Evolutionary conservation across 1,139 yeast species (phyloP).

Genomic region (Candida pseudoviswanathii): DNA sequence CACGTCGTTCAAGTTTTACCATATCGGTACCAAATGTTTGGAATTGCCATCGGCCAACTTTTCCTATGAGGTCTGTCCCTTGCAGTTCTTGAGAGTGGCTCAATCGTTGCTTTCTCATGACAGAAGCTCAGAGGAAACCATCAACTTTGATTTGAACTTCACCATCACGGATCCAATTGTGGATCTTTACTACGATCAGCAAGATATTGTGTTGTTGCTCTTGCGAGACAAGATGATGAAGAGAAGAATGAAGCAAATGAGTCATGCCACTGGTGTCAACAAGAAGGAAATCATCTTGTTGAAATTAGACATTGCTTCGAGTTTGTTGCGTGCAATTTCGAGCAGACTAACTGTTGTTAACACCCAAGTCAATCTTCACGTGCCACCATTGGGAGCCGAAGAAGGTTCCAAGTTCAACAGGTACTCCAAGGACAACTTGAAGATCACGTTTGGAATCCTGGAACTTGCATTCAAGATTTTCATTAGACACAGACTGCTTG

Average conservation of each 20-base stretch:
- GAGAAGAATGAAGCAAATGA: slow-evolving; percentile 13
- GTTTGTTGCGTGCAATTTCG: slow-evolving; percentile 23
- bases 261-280: slow-evolving; percentile 15
- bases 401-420: slow-evolving; percentile 28
- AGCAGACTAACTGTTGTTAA: slow-evolving; percentile 37
- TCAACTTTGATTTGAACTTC: slow-evolving; percentile 23
- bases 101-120: slow-evolving; percentile 16
- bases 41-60: slow-evolving; percentile 42
- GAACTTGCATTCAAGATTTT: slow-evolving; percentile 31
- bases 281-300: slow-evolving; percentile 12
- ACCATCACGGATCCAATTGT: slow-evolving; percentile 36
- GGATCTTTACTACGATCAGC: slow-evolving; percentile 44
- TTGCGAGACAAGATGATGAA: slow-evolving; percentile 14
- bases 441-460: slow-evolving; percentile 26
- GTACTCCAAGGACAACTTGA: slow-evolving; percentile 30
- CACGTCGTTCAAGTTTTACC: slow-evolving; percentile 33
- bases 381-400: slow-evolving; percentile 29
- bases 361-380: slow-evolving; percentile 29
- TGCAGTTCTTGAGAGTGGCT: slow-evolving; percentile 17
- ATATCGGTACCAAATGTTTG: slow-evolving; percentile 33
- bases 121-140: slow-evolving; percentile 10
- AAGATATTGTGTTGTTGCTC: slow-evolving; percentile 19
- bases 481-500: slow-evolving; percentile 25
- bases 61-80: slow-evolving; percentile 24
- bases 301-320: slow-evolving; percentile 13